Evolutionary conservation across 2,329 filamentous ascomycete species (phyloP), one percentile per base, ranked within the genome.

Genomic region (Macrophomina phaseolina): DNA sequence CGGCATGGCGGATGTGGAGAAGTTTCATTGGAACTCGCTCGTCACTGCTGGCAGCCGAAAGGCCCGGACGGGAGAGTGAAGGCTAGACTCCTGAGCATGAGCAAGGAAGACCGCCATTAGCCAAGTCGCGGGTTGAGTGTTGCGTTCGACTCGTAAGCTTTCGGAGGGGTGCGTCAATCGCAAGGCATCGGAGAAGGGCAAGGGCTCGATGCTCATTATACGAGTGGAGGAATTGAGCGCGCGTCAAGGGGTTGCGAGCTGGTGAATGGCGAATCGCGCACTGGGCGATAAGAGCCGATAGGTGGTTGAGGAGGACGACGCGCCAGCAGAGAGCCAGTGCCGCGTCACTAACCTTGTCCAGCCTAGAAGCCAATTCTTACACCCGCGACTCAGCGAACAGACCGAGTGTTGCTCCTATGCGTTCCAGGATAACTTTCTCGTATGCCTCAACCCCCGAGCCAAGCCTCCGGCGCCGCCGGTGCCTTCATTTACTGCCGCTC

Each of bases 201-300:
- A 52, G 28, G 8, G 9, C 9, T 8, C 45, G 48, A 32, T 30
- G 48, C 28, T 30, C 16, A 38, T 56, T 5, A 23, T 5, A 23
- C 34, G 36, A 40, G 42, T 32, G 36, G 18, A 12, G 36, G 51
- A 18, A 16, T 23, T n/a, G 38, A 30, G 55, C 38, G n/a, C 55
- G 56, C 56, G 56, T 61, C 58, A 62, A 34, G 58, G 45, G 58
- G 30, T 23, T 23, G 23, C 23, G 23, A 23, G 23, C 23, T 23
- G 23, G 23, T 23, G 23, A 23, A 23, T 12, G 32, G n/a, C 42
- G 42, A 49, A 49, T 49, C 42, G 36, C 16, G 12, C 16, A 32
- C n/a, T 8, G 4, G n/a, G 14, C 42, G 58, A 61, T 61, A 61
- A 61, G 56, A 16, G 8, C 18, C 23, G 38, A 42, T 48, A 8